Percentiles rank a stretch among this genome's conserved stretches.
Evolutionary conservation across 2,329 filamentous ascomycete species (phyloP).

Genomic region (Tricladium varicosporioides): DNA sequence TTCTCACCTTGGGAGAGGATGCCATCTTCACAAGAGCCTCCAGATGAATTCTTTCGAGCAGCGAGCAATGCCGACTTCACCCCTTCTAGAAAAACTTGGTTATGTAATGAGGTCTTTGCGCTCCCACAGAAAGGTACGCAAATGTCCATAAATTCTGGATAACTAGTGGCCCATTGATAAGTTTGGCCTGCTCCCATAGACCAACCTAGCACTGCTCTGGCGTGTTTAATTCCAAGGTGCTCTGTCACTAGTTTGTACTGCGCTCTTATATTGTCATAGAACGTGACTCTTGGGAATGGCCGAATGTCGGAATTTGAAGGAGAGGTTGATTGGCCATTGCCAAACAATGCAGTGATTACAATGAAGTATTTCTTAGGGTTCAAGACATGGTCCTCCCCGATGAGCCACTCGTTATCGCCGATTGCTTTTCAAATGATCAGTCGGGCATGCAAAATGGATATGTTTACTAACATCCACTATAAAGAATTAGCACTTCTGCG

Average conservation of each 20-base stretch:
- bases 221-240: conserved; percentile 57
- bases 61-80: conserved; percentile 59
- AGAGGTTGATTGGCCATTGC: conserved; percentile 66
- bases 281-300: conserved; percentile 60
- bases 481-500: background rate
- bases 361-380: conserved; percentile 66
- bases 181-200: conserved; percentile 69
- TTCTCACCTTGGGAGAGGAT: conserved; percentile 38
- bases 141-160: conserved; percentile 60
- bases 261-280: conserved; percentile 69
- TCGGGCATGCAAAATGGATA: background rate
- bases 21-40: conserved; percentile 47
- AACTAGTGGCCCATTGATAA: conserved; percentile 56
- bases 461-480: conserved; percentile 43
- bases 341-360: conserved; percentile 66
- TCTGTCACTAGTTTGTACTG: conserved; percentile 66
- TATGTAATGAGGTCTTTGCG: conserved; percentile 63
- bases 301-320: conserved; percentile 59
- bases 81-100: conserved; percentile 66
- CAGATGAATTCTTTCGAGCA: conserved; percentile 52
- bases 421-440: conserved; percentile 45
- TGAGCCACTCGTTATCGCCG: conserved; percentile 71
- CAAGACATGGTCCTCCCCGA: conserved; percentile 49
- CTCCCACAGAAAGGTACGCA: conserved; percentile 65
- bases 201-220: conserved; percentile 65